Conservation (phyloP, 768 basidiomycete genomes). For the Calocybe gangraenosa region DNA sequence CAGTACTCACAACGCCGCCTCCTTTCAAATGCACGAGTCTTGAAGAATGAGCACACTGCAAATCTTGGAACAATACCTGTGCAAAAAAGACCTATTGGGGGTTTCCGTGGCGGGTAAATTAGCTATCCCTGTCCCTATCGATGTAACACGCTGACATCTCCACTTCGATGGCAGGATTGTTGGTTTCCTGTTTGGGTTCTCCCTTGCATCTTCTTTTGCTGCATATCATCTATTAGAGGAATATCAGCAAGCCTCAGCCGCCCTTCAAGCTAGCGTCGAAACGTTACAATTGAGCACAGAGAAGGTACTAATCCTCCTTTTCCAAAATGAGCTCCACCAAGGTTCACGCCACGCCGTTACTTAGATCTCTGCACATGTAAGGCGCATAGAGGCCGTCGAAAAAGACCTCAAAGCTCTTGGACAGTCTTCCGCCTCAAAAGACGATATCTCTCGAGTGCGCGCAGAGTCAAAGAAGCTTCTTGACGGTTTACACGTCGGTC, state of each 20-base stretch:
- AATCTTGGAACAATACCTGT: slow-evolving; percentile 52
- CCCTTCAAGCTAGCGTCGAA: slow-evolving; percentile 82
- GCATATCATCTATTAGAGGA: slow-evolving; percentile 89
- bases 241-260: slow-evolving; percentile 84
- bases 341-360: slow-evolving; percentile 2
- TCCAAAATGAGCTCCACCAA: neutral
- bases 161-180: slow-evolving; percentile 49
- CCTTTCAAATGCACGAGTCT: slow-evolving; percentile 36
- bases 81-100: slow-evolving; percentile 74
- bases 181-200: slow-evolving; percentile 88
- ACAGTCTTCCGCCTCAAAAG: slow-evolving; percentile 65
- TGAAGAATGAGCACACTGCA: slow-evolving; percentile 41
- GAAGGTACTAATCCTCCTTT: slow-evolving; percentile 43
- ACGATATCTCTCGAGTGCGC: slow-evolving; percentile 72
- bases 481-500: slow-evolving; percentile 77
- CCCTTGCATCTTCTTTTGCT: slow-evolving; percentile 80
- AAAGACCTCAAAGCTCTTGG: slow-evolving; percentile 79
- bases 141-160: slow-evolving; percentile 6
- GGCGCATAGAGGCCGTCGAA: slow-evolving; percentile 83
- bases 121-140: slow-evolving; percentile 3
- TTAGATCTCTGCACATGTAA: slow-evolving; percentile 79
- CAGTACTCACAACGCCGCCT: slow-evolving; percentile 24
- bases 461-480: slow-evolving; percentile 86
- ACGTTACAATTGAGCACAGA: slow-evolving; percentile 81
- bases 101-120: slow-evolving; percentile 58